phyloP scores from a whole-genome alignment of 257 asterid species.

The Solanum arcanum region DNA sequence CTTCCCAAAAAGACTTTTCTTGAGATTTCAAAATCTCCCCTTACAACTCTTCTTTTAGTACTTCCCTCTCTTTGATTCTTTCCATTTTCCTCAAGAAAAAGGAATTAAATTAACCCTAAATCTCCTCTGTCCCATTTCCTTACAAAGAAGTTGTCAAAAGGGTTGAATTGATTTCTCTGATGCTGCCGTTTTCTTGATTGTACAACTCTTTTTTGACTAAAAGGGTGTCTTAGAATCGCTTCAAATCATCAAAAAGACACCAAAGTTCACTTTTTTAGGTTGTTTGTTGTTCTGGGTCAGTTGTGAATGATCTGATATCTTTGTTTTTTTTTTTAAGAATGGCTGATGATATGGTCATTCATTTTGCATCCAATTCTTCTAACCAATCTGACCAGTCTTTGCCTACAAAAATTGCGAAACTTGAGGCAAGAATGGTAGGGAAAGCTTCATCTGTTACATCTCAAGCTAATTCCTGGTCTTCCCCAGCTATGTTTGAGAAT shows the following conservation, averaged over 20 bases:
- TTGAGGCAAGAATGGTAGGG: conserved; percentile 90
- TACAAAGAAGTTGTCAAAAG: neutral
- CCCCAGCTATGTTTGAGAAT: conserved; percentile 31
- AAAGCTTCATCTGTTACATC: conserved; percentile 44
- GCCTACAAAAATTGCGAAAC: conserved; percentile 69
- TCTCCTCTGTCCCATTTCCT: neutral
- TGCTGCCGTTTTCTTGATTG: neutral
- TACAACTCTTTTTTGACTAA: neutral
- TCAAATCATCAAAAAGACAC: neutral
- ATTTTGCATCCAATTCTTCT: conserved; percentile 84
- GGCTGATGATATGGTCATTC: conserved; percentile 70
- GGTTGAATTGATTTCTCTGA: conserved; percentile 15
- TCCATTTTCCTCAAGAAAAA: neutral
- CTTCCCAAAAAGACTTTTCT: neutral
- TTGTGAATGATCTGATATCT: neutral
- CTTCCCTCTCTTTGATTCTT: neutral
- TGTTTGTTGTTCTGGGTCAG: neutral
- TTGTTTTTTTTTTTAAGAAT: conserved; percentile 18
- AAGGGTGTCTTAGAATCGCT: neutral
- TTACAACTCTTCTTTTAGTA: neutral
- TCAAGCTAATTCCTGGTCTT: conserved; percentile 37
- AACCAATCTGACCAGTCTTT: conserved; percentile 73
- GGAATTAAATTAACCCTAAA: neutral
- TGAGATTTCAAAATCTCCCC: conserved; percentile 15
- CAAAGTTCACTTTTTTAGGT: neutral